Evolutionary conservation across 192 early-diverging fungal genomes (phyloP), one percentile per base, ranked within the genome.

Genomic region (Entophlyctis luteolus): DNA sequence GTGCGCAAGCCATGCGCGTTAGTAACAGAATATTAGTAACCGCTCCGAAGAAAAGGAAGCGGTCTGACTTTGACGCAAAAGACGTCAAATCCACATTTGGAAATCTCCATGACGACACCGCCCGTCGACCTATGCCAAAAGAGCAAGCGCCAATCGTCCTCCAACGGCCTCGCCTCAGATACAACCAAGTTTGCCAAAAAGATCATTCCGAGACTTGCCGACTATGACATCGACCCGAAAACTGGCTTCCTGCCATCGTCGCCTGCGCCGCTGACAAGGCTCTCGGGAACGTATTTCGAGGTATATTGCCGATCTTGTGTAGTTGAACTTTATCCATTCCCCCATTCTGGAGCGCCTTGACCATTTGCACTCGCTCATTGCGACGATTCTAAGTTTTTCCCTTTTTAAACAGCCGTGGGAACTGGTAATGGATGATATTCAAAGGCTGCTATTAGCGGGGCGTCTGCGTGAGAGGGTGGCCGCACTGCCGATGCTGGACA

Each of bases 231-330:
- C 59, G 82, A 86, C 54, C 88, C 89, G 4, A 65, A 74, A 29
- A 89, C 87, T 27, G 96, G 96, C 3, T 98, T 98, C 75, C 77
- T 98, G 22, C 96, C 93, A 2, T 71, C 76, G 18, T 77, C 82
- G 31, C 87, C 88, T 35, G 67, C 71, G 48, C 94, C 94, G 37
- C 73, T 95, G 59, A 73, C 77, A 3, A 77, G 91, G 32, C 74
- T 98, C 8, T 75, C 88, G 18, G 80, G 81, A 25, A 90, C 93
- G 72, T 98, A 84, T 77, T 55, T 23, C 20, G 60, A 63, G 60
- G 60, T 63, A 28, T 6, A 8, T 45, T 42, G 8, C n/a, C n/a
- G n/a, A n/a, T n/a, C n/a, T n/a, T n/a, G n/a, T n/a, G n/a, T n/a
- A n/a, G n/a, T n/a, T n/a, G n/a, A n/a, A n/a, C n/a, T n/a, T n/a